Conservation (phyloP, 805 yeast genomes). For the Yarrowia deformans region DNA sequence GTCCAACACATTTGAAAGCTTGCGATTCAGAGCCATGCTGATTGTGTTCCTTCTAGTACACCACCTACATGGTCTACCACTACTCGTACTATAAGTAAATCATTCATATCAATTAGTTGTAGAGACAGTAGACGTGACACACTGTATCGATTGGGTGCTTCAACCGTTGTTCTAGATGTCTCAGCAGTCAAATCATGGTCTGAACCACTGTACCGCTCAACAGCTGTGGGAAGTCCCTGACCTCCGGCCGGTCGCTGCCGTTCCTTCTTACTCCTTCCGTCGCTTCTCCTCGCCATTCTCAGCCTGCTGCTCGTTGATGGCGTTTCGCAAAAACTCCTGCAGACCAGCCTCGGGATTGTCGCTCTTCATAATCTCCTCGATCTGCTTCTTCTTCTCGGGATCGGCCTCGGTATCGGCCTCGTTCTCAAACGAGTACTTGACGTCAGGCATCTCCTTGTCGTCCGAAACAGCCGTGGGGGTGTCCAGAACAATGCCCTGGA, state of each 20-base stretch:
- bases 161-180: too few species aligned
- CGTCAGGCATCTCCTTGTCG: conserved; percentile 40
- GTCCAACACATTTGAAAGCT: too few species aligned
- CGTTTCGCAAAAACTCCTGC: conserved; percentile 68
- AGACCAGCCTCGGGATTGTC: conserved; percentile 83
- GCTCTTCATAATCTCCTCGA: conserved; percentile 76
- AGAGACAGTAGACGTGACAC: too few species aligned
- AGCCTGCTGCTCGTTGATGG: conserved; percentile 62
- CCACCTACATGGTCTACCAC: too few species aligned
- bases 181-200: too few species aligned
- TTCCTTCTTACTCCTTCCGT: not conserved
- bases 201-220: too few species aligned
- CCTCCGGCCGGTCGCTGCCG: conserved; percentile 3
- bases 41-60: too few species aligned
- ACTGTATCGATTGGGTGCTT: too few species aligned
- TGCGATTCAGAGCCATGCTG: too few species aligned
- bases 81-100: too few species aligned
- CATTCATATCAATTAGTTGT: not conserved
- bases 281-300: conserved; percentile 3
- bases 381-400: conserved; percentile 64
- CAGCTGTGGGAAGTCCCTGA: not conserved
- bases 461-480: conserved; percentile 41
- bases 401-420: conserved; percentile 55
- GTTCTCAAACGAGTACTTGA: conserved; percentile 45
- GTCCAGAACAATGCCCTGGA: conserved; percentile 51